Percentiles rank a stretch among this genome's conserved stretches.
Conservation (phyloP, 495 filamentous ascomycete genomes). For the Aspergillus bertholletiae region DNA sequence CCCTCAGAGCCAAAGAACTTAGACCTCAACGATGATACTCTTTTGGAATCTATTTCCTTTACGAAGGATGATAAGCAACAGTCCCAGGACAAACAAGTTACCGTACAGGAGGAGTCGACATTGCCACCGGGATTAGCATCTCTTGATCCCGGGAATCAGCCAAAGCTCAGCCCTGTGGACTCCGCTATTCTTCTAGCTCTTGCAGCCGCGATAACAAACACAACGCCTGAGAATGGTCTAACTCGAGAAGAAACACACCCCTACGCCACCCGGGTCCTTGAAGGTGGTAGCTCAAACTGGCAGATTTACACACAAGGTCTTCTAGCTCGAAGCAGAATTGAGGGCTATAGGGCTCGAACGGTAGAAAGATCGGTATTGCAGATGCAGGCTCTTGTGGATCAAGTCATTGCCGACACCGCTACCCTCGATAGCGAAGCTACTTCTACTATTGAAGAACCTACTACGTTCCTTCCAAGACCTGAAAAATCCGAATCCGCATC, state of each 20-base stretch:
- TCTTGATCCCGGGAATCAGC: slow-evolving; percentile 75
- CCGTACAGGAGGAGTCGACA: slow-evolving; percentile 44
- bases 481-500: slow-evolving; percentile 76
- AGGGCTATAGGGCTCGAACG: slow-evolving; percentile 79
- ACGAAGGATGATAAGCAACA: slow-evolving; percentile 44
- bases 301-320: slow-evolving; percentile 95
- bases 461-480: slow-evolving; percentile 79
- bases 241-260: slow-evolving; percentile 91
- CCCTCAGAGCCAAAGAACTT: slow-evolving; percentile 58
- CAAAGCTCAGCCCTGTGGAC: slow-evolving; percentile 77
- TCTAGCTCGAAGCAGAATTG: slow-evolving; percentile 81
- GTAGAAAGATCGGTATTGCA: slow-evolving; percentile 87
- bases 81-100: slow-evolving; percentile 30
- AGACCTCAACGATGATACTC: slow-evolving; percentile 85
- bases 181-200: slow-evolving; percentile 78
- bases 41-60: slow-evolving; percentile 84
- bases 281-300: slow-evolving; percentile 92
- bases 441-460: slow-evolving; percentile 29
- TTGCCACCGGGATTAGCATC: slow-evolving; percentile 57
- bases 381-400: slow-evolving; percentile 93
- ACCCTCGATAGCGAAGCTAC: slow-evolving; percentile 28
- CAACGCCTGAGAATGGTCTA: slow-evolving; percentile 74
- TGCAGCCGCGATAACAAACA: slow-evolving; percentile 85
- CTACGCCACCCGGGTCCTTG: slow-evolving; percentile 82
- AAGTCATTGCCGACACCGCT: slow-evolving; percentile 87